Base-by-base conservation (phyloP, 495 filamentous ascomycete genomes). In the Penicillium bovifimosum region DNA sequence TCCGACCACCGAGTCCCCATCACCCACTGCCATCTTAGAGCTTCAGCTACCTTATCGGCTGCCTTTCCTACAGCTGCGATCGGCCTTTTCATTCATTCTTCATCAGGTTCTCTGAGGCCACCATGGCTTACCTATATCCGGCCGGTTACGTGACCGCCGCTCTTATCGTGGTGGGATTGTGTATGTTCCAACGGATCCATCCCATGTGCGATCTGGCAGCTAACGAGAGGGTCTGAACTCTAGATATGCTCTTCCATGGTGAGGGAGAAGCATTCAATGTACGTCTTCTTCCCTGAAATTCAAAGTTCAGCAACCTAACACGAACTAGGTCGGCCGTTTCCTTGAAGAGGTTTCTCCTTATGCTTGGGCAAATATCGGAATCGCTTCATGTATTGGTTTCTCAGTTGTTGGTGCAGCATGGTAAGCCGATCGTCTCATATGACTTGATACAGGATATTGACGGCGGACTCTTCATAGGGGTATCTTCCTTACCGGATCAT, bases 401-500 rank as follows among this genome's bases (percentile, higher is more conserved):
- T 97, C 93, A 44, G 91, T 96, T 9, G 90, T 96, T 31, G 95
- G 95, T 62, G 95, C 95, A 65, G 90, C 92, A 84, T 97, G 93
- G 93, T 98, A 87, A 53, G 79, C 47, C 14, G n/a, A 40, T 46
- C 1, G 10, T 17, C 13, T n/a, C 24, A 28, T 9, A 20, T 18
- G 3, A 34, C 20, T 10, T 5, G 18, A n/a, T 16, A 45, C 32
- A 17, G 17, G n/a, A 41, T 52, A 47, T 63, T 76, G 45, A 76
- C 59, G 53, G 42, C 50, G 14, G 52, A 33, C 45, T 52, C 50
- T 41, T n/a, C 46, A 24, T 55, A 97, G 92, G 93, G 95, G 95
- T 65, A 99, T 99, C 71, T 91, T 99, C 76, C 90, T 96, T 47
- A 96, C 93, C 9, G 95, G 95, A 61, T 95, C 91, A n/a, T 96